phyloP scores from a whole-genome alignment of 345 rosid species.

The Euphorbia peplus region DNA sequence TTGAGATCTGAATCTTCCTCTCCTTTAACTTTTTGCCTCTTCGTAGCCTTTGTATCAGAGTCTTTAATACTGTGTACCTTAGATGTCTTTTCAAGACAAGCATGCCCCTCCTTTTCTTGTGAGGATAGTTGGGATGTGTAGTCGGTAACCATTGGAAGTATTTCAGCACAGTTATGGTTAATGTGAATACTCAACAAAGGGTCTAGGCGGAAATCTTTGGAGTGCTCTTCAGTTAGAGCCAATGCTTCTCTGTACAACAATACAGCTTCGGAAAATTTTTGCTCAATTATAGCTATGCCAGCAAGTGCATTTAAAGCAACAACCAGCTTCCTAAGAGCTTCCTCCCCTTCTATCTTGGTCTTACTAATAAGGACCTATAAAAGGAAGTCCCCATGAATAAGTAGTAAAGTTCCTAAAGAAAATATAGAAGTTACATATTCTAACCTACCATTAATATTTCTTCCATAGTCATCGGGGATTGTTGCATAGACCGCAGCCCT shows the following conservation, averaged over 20 bases:
- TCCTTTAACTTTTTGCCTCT: slow-evolving; percentile 45
- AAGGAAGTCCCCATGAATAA: slow-evolving; percentile 14
- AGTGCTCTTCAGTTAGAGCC: slow-evolving; percentile 55
- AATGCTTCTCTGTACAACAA: slow-evolving; percentile 77
- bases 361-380: slow-evolving; percentile 82
- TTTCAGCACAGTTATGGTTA: slow-evolving; percentile 80
- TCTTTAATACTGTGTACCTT: slow-evolving; percentile 34
- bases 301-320: slow-evolving; percentile 95
- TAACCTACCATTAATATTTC: slow-evolving; percentile 72
- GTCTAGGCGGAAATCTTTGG: slow-evolving; percentile 84
- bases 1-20: slow-evolving; percentile 28
- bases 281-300: slow-evolving; percentile 78
- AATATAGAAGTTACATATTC: background rate
- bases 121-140: slow-evolving; percentile 25
- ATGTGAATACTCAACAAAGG: slow-evolving; percentile 88
- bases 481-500: slow-evolving; percentile 87
- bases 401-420: slow-evolving; percentile 20
- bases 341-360: slow-evolving; percentile 94
- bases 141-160: slow-evolving; percentile 46
- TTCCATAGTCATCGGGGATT: slow-evolving; percentile 94
- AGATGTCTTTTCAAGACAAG: slow-evolving; percentile 34
- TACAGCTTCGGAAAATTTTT: slow-evolving; percentile 58
- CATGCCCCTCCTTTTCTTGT: slow-evolving; percentile 27
- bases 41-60: slow-evolving; percentile 34
- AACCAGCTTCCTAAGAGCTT: slow-evolving; percentile 74